Conservation (phyloP, 2,329 filamentous ascomycete genomes). For the Penicillium corylophilum region DNA sequence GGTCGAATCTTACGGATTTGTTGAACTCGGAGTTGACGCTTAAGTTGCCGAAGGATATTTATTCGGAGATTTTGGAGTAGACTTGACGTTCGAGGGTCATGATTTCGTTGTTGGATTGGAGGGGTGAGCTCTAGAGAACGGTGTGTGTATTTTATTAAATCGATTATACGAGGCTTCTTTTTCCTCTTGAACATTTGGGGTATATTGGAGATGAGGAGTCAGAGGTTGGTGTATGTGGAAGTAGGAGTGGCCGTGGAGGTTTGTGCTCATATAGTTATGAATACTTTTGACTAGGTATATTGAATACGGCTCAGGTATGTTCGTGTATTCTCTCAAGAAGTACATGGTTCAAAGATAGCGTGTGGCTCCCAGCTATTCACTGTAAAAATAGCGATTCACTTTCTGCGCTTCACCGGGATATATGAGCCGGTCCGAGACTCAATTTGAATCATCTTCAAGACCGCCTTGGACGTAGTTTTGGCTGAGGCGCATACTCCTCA, state of each 20-base stretch:
- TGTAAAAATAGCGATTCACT: not conserved
- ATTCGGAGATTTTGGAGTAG: slow-evolving; percentile 26
- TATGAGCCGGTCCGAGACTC: not conserved
- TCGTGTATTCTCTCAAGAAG: not conserved
- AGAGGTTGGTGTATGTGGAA: not conserved
- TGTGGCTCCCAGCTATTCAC: not conserved
- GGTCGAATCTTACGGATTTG: slow-evolving; percentile 70
- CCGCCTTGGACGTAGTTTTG: not conserved
- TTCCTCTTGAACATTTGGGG: not conserved
- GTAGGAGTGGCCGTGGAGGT: not conserved
- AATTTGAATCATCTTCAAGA: not conserved
- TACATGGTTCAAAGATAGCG: not conserved
- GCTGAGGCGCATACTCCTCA: not conserved
- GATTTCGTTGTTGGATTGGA: not conserved
- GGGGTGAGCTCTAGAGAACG: not conserved
- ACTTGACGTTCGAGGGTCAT: not conserved
- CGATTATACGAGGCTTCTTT: not conserved
- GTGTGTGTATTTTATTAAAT: not conserved
- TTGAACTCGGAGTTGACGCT: slow-evolving; percentile 75
- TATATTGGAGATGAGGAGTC: not conserved
- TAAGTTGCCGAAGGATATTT: slow-evolving; percentile 50
- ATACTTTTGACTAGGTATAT: not conserved
- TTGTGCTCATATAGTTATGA: not conserved
- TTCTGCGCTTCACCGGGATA: not conserved
- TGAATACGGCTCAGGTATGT: not conserved